Percentiles rank a stretch among this genome's conserved stretches.
Conservation (phyloP, 768 basidiomycete species). For the Kwoniella botswanensis region DNA sequence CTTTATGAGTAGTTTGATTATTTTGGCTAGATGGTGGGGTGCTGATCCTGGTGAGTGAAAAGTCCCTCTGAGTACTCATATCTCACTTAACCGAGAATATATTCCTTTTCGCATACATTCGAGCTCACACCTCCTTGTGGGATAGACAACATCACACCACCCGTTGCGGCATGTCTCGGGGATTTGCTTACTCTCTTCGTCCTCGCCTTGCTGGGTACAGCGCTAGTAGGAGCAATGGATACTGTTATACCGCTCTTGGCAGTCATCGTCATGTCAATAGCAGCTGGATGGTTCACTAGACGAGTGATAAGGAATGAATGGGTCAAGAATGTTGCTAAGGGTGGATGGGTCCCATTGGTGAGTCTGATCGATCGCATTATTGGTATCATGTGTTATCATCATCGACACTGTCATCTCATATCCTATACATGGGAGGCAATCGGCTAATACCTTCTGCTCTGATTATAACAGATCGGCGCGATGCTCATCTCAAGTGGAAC, state of each 20-base stretch:
- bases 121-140: neutral
- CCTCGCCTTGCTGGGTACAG: slow-evolving; percentile 66
- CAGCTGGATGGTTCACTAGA: slow-evolving; percentile 50
- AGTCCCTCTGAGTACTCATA: neutral
- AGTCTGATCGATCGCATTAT: too few relatives aligned
- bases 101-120: too few relatives aligned
- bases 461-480: slow-evolving; percentile 47
- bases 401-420: too few relatives aligned
- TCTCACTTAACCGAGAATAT: too few relatives aligned
- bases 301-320: slow-evolving; percentile 66
- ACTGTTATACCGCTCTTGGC: slow-evolving; percentile 66
- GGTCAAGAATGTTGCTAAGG: slow-evolving; percentile 72
- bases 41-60: slow-evolving; percentile 76
- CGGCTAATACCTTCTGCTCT: too few relatives aligned
- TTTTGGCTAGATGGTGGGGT: slow-evolving; percentile 74
- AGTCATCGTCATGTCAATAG: slow-evolving; percentile 59
- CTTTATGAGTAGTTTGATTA: slow-evolving; percentile 86
- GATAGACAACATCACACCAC: slow-evolving; percentile 92
- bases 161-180: slow-evolving; percentile 88
- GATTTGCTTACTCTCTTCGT: slow-evolving; percentile 89
- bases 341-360: slow-evolving; percentile 86
- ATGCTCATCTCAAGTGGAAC: slow-evolving; percentile 73
- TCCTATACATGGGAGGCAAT: too few relatives aligned
- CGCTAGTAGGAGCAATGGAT: slow-evolving; percentile 71
- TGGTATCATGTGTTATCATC: too few relatives aligned